A percentile compares a stretch with the other conserved stretches of the same genome.
Evolutionary conservation across 495 filamentous ascomycete genomes (phyloP).

Genomic region (Podospora pseudopauciseta): DNA sequence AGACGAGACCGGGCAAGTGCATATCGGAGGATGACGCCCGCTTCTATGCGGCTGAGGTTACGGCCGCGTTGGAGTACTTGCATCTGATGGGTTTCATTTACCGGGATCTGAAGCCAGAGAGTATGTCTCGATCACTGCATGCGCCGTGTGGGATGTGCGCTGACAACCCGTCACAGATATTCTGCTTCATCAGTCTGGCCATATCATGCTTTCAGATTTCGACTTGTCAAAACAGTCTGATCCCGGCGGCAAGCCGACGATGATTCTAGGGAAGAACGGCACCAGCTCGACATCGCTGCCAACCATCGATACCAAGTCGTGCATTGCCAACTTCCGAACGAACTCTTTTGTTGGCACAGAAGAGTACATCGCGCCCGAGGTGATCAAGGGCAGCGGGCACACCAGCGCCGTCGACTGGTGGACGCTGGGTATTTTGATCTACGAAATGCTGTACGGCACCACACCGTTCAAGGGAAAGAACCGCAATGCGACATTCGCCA

Average conservation of each 20-base stretch:
- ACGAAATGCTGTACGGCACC: slow-evolving; percentile 98
- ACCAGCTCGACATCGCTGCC: slow-evolving; percentile 77
- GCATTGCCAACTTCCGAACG: slow-evolving; percentile 96
- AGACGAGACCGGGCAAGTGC: slow-evolving; percentile 94
- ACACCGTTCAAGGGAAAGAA: slow-evolving; percentile 99
- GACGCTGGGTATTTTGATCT: slow-evolving; percentile 94
- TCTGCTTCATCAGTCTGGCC: slow-evolving; percentile 93
- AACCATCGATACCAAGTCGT: slow-evolving; percentile 96
- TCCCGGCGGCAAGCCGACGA: slow-evolving; percentile 89
- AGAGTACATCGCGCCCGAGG: slow-evolving; percentile 97
- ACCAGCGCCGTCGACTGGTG: slow-evolving; percentile 99
- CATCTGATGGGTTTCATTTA: slow-evolving; percentile 99
- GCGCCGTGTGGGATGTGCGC: not conserved
- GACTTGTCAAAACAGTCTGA: slow-evolving; percentile 98
- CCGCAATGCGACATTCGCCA: slow-evolving; percentile 94
- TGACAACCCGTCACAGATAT: slow-evolving; percentile 60
- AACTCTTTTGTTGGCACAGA: slow-evolving; percentile 98
- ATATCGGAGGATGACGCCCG: slow-evolving; percentile 95
- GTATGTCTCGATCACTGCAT: slow-evolving; percentile 49
- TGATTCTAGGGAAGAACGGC: slow-evolving; percentile 86
- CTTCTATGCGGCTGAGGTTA: slow-evolving; percentile 98
- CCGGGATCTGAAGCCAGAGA: slow-evolving; percentile 95
- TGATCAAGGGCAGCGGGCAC: slow-evolving; percentile 97
- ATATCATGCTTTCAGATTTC: slow-evolving; percentile 99
- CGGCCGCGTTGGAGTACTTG: slow-evolving; percentile 91